Percentiles rank a stretch among this genome's conserved stretches.
Conservation (phyloP, 2,329 filamentous ascomycete genomes). For the Metarhizium rileyi region DNA sequence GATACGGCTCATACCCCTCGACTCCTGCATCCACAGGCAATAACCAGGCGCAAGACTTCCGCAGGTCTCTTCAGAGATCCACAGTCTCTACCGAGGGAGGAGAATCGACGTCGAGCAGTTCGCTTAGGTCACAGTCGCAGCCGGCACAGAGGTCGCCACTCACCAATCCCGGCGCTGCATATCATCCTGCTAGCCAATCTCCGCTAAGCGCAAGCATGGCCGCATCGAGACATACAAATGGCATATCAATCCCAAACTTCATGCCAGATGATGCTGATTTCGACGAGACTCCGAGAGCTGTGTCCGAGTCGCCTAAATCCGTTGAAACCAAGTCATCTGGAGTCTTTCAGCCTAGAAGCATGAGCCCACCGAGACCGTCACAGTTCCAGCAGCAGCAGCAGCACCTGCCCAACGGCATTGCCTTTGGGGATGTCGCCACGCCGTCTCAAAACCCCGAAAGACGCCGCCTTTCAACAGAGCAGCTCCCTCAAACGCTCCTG, state of each 20-base stretch:
- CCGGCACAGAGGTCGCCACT: constrained; percentile 42
- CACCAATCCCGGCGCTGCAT: constrained; percentile 15
- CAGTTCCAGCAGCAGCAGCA: constrained; percentile 11
- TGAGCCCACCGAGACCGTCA: constrained; percentile 15
- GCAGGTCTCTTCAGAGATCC: constrained; percentile 47
- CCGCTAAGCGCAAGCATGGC: constrained; percentile 26
- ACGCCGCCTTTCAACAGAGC: constrained; percentile 42
- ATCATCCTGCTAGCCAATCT: constrained; percentile 21
- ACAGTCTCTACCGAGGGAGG: constrained; percentile 38
- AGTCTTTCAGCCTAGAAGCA: constrained; percentile 18
- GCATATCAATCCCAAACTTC: constrained; percentile 44
- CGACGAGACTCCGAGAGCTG: constrained; percentile 33
- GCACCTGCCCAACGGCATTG: constrained; percentile 28
- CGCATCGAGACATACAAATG: constrained; percentile 34
- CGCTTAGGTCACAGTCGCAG: constrained; percentile 58
- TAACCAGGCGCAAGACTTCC: constrained; percentile 38
- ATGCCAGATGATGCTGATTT: constrained; percentile 43
- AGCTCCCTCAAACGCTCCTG: constrained; percentile 42
- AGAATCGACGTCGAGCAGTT: constrained; percentile 37
- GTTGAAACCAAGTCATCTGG: constrained; percentile 30
- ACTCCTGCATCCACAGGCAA: constrained; percentile 41
- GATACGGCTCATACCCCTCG: constrained; percentile 45
- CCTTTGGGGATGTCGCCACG: constrained; percentile 37
- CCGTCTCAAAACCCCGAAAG: constrained; percentile 27
- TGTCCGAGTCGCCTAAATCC: constrained; percentile 36